phyloP scores from a whole-genome alignment of 257 asterid genomes.

The Rubia yunnanensis region DNA sequence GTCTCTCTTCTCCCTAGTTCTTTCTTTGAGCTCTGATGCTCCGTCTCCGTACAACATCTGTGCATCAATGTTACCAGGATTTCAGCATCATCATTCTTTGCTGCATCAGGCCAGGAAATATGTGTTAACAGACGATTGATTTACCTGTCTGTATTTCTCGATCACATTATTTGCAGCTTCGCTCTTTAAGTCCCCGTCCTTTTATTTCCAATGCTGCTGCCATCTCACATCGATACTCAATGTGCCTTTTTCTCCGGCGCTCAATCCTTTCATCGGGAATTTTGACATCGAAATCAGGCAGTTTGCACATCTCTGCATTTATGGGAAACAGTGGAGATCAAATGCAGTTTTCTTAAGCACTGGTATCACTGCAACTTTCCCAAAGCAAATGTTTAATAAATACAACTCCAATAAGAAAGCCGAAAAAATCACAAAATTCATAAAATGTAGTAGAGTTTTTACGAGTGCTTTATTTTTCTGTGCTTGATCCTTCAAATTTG shows the following conservation, averaged over 20 bases:
- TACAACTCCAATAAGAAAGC: background rate
- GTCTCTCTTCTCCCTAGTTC: slow-evolving; percentile 20
- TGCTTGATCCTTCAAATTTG: no score
- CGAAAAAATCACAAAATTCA: background rate
- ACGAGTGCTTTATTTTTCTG: no score
- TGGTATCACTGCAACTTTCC: no score
- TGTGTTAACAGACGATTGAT: background rate
- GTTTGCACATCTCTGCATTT: slow-evolving; percentile 43
- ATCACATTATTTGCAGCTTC: slow-evolving; percentile 43
- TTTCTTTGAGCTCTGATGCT: slow-evolving; percentile 50
- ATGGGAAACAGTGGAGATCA: background rate
- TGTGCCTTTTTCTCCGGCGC: slow-evolving; percentile 37
- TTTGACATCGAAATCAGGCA: slow-evolving; percentile 31
- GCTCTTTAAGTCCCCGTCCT: slow-evolving; percentile 23
- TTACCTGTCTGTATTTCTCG: slow-evolving; percentile 56
- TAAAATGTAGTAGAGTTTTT: background rate
- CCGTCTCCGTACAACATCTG: slow-evolving; percentile 60
- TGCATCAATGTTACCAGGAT: slow-evolving; percentile 7
- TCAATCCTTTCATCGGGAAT: slow-evolving; percentile 15
- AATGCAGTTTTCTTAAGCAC: no score
- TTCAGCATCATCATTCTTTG: no score
- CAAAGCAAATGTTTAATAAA: background rate
- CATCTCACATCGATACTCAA: slow-evolving; percentile 44
- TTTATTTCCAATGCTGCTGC: slow-evolving; percentile 15
- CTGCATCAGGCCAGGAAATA: background rate